Percentiles rank a stretch among this genome's conserved stretches.
Conservation (phyloP, 306 rosid species). For the Betula pendula region DNA sequence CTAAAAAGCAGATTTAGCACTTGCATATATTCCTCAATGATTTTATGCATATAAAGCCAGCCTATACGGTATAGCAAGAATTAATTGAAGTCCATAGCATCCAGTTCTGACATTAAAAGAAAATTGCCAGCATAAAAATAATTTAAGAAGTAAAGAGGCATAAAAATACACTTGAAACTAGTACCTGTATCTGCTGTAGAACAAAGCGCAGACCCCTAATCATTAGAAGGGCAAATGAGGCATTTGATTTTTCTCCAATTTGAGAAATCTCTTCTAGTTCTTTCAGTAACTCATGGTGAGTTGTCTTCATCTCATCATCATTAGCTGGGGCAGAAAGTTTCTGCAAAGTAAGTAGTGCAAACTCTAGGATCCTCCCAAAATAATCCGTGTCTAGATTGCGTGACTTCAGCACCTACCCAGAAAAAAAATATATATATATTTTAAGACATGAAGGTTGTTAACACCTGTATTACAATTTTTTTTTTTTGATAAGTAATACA, state of each 20-base stretch:
- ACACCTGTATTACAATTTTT: too few relatives aligned
- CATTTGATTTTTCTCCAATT: conserved; percentile 26
- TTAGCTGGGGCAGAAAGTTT: conserved; percentile 51
- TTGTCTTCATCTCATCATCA: conserved; percentile 41
- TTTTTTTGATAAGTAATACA: neutral
- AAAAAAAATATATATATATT: neutral
- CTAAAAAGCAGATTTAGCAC: neutral
- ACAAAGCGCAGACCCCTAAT: conserved; percentile 53
- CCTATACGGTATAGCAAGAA: neutral
- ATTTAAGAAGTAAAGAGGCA: neutral
- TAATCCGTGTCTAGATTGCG: conserved; percentile 44
- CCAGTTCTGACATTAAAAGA: neutral
- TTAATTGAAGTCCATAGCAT: neutral
- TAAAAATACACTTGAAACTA: conserved; percentile 14
- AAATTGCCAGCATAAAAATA: neutral
- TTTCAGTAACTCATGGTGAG: conserved; percentile 33
- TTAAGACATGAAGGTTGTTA: neutral
- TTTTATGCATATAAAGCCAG: neutral
- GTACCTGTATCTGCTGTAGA: conserved; percentile 46
- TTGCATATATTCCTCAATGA: neutral
- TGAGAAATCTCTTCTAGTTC: conserved; percentile 43
- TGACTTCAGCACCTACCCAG: conserved; percentile 41
- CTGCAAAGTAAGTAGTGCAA: conserved; percentile 49
- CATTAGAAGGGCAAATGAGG: conserved; percentile 38
- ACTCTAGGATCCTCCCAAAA: conserved; percentile 49